A percentile compares a stretch with the other conserved stretches of the same genome.
Conservation (phyloP, 768 basidiomycete species). For the Zangia roseola region DNA sequence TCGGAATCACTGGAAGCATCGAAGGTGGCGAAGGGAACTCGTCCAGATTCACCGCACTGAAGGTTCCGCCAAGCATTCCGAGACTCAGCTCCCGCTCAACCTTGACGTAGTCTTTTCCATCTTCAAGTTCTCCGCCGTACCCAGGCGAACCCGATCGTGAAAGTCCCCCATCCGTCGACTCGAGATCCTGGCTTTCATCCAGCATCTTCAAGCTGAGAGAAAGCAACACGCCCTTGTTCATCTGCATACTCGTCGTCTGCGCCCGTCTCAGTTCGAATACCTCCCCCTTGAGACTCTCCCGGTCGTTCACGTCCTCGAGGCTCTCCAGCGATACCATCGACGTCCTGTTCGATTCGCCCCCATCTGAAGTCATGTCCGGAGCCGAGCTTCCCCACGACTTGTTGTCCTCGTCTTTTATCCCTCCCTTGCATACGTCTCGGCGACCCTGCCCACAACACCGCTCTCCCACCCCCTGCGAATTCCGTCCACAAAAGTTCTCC, state of each 20-base stretch:
- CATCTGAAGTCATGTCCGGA: constrained; percentile 28
- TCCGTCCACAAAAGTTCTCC: background rate
- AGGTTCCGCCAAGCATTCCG: constrained; percentile 33
- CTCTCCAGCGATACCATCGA: constrained; percentile 28
- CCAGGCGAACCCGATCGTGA: constrained; percentile 1
- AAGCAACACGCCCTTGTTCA: constrained; percentile 47
- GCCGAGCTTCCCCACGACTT: constrained; percentile 19
- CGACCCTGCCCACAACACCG: constrained; percentile 1
- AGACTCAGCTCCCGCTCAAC: constrained; percentile 17
- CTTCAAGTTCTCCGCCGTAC: constrained; percentile 4
- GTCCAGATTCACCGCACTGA: constrained; percentile 43
- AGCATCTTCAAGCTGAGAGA: constrained; percentile 24
- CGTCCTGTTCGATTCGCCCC: constrained; percentile 20
- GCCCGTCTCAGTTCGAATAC: constrained; percentile 46
- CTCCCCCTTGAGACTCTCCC: constrained; percentile 26
- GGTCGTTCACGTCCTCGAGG: constrained; percentile 11
- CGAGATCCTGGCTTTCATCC: constrained; percentile 4
- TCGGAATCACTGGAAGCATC: constrained; percentile 31
- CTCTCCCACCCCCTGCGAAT: background rate
- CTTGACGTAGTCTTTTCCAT: background rate
- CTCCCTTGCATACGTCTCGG: background rate
- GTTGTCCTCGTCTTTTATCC: constrained; percentile 13
- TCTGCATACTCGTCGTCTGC: constrained; percentile 49
- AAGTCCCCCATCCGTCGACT: background rate
- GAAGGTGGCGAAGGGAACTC: constrained; percentile 48